Percentiles rank a stretch among this genome's conserved stretches.
phyloP scores from a whole-genome alignment of 441 rosid species.

The Melastoma candidum region DNA sequence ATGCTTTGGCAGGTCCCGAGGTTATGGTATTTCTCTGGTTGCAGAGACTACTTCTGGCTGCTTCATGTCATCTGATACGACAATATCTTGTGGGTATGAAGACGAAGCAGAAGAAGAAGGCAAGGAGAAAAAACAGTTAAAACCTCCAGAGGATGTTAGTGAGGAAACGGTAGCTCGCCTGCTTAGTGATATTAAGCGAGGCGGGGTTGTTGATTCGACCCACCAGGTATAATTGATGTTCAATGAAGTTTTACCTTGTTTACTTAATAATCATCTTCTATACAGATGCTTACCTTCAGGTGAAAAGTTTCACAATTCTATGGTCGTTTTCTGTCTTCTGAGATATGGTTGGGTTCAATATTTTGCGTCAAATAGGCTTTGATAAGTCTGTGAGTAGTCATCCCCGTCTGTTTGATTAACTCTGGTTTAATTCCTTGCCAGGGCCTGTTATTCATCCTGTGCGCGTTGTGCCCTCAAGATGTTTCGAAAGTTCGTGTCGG shows the following conservation, averaged over 20 bases:
- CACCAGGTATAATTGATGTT: constrained; percentile 53
- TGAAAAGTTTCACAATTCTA: no score
- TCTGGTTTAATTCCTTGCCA: constrained; percentile 16
- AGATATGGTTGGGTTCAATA: no score
- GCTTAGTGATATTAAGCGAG: constrained; percentile 77
- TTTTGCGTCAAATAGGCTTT: no score
- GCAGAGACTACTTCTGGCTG: constrained; percentile 88
- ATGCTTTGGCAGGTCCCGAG: constrained; percentile 60
- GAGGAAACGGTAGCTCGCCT: constrained; percentile 66
- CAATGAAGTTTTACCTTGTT: background rate
- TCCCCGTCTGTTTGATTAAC: no score
- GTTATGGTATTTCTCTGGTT: constrained; percentile 81
- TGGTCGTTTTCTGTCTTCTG: no score
- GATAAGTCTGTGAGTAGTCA: no score
- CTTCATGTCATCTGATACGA: constrained; percentile 64
- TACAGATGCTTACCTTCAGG: background rate
- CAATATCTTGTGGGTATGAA: constrained; percentile 37
- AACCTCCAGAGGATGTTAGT: constrained; percentile 65
- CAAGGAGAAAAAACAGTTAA: constrained; percentile 46
- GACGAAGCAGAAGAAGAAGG: constrained; percentile 42
- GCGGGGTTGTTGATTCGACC: constrained; percentile 88
- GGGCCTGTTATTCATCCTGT: constrained; percentile 75
- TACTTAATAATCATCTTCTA: background rate
- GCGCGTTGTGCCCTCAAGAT: constrained; percentile 67
- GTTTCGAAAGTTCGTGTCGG: constrained; percentile 83